Evolutionary conservation across 768 basidiomycete species (phyloP).

Genomic region (Tremella mesenterica): DNA sequence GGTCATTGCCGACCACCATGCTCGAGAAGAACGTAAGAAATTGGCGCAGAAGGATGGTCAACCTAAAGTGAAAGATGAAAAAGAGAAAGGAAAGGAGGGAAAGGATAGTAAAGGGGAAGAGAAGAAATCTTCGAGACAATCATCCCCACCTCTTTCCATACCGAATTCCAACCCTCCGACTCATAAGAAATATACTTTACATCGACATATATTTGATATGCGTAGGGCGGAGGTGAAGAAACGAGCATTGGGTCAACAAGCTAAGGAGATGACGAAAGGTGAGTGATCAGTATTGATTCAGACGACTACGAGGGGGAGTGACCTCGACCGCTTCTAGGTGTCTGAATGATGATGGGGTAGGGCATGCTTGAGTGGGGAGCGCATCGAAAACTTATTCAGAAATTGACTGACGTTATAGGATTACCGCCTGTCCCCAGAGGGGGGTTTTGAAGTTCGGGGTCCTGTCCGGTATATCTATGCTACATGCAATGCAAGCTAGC

Average conservation of each 20-base stretch:
- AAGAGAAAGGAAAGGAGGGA: constrained; percentile 25
- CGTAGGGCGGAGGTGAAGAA: constrained; percentile 65
- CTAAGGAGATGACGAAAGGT: constrained; percentile 45
- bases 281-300: too few relatives aligned
- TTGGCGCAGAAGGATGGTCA: constrained; percentile 16
- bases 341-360: too few relatives aligned
- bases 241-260: constrained; percentile 54
- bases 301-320: too few relatives aligned
- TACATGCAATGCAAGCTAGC: too few relatives aligned
- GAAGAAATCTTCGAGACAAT: constrained; percentile 19
- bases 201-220: constrained; percentile 74
- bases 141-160: constrained; percentile 35
- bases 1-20: constrained; percentile 55
- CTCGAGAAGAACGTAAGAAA: constrained; percentile 66
- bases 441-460: too few relatives aligned
- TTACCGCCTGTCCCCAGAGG: too few relatives aligned
- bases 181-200: constrained; percentile 71
- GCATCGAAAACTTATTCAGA: too few relatives aligned
- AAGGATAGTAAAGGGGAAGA: constrained; percentile 23
- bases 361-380: too few relatives aligned
- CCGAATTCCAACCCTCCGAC: constrained; percentile 21
- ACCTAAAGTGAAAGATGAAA: constrained; percentile 16
- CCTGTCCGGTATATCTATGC: too few relatives aligned
- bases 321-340: too few relatives aligned
- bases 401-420: too few relatives aligned